A percentile compares a stretch with the other conserved stretches of the same genome.
phyloP scores from a whole-genome alignment of 345 rosid species.

The Melaleuca alternifolia region DNA sequence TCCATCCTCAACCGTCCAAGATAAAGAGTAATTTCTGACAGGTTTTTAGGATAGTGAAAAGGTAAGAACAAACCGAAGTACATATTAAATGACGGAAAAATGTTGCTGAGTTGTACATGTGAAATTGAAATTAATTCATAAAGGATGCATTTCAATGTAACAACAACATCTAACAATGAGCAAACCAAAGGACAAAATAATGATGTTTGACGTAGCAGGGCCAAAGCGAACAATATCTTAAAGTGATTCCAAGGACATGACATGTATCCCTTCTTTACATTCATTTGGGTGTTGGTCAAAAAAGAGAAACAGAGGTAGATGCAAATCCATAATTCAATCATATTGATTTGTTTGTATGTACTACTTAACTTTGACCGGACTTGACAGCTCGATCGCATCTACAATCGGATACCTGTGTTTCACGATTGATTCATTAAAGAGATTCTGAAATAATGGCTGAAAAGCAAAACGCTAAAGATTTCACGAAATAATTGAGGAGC shows the following conservation, averaged over 20 bases:
- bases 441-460: background rate
- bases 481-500: background rate
- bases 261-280: background rate
- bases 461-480: background rate
- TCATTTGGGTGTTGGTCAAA: background rate
- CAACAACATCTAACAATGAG: background rate
- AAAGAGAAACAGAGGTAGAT: background rate
- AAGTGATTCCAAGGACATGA: background rate
- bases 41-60: background rate
- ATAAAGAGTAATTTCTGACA: background rate
- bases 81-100: fast-evolving
- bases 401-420: background rate
- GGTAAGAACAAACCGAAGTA: background rate
- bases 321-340: background rate
- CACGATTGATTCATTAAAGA: background rate
- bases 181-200: background rate
- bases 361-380: background rate
- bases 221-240: background rate
- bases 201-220: background rate
- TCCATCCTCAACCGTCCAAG: background rate
- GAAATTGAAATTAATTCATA: background rate
- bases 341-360: background rate
- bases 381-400: background rate
- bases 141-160: background rate
- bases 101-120: background rate